Evolutionary conservation across 2,329 filamentous ascomycete genomes (phyloP), one percentile per base, ranked within the genome.

Genomic region (Furcasterigmium sp.): DNA sequence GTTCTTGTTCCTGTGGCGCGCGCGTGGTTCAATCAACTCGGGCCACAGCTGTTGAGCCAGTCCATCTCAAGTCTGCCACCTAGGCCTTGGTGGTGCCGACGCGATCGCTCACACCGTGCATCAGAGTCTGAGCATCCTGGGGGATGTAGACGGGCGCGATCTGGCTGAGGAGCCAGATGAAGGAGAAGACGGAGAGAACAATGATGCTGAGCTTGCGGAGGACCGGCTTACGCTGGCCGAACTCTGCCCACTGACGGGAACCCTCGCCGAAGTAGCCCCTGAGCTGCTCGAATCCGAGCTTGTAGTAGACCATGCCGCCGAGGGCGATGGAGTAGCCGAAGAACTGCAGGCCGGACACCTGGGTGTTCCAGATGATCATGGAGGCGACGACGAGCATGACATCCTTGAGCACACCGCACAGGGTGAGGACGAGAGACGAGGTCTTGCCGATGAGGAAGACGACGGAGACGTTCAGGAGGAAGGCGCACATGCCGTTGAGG

Each of bases 381-480:
- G 85, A 90, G 37, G 85, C 84, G 42, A 74, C 71, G 46, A 93
- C 87, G 40, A 93, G 83, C 56, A 93, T 77, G 46, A 93, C 87
- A 65, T 93, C 87, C 76, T 91, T 93, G 51, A 93, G 80, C 30
- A 93, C 87, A 71, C 87, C 87, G 60, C 85, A 91, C 37, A 93
- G 84, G 25, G 88, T 93, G 58, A 93, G 83, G 55, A 91, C 84
- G 43, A 93, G 83, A 41, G 87, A 87, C 1, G 87, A 91, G 14
- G 87, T 91, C 73, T 87, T 91, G 71, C 87, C 87, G 60, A 93
- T 91, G 68, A 93, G 63, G 72, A 91, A 88, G 35, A 93, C 87
- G 32, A 91, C 87, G 2, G 87, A 90, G 42, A 91, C 84, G 67
- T 93, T 93, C 48, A 93, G 76, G 55, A 86, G 65, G 68, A 93